These are phyloP conservation scores for Claviceps purpurea DNA, from an alignment of 2,329 filamentous ascomycete genomes.

Conservation along the genomic window DNA sequence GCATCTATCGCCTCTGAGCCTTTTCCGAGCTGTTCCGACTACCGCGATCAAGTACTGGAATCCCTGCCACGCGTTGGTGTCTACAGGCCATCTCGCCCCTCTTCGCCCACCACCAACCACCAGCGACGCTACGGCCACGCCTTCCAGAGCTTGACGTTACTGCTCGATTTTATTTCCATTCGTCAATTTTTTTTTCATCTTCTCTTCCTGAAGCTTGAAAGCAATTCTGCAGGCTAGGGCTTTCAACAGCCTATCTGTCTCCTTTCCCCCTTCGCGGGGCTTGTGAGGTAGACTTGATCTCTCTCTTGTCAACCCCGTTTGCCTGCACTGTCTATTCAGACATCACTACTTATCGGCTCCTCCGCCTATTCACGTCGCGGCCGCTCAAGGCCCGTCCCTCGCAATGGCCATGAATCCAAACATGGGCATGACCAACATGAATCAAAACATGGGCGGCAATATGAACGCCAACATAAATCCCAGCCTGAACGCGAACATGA, in stretches of 20 bases:
- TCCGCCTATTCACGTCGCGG: conserved; percentile 6
- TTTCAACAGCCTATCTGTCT: conserved; percentile 14
- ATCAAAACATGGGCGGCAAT: too few species aligned
- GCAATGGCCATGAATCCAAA: conserved; percentile 43
- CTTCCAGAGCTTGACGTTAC: conserved; percentile 18
- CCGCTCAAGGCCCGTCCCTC: conserved; percentile 5
- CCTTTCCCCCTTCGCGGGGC: not conserved
- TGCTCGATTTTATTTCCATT: not conserved
- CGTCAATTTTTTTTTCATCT: not conserved
- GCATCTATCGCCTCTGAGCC: conserved; percentile 3
- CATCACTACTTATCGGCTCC: conserved; percentile 5
- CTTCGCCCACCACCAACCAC: conserved; percentile 9
- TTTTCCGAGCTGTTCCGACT: conserved; percentile 5
- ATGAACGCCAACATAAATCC: too few species aligned
- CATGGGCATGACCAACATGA: conserved; percentile 51
- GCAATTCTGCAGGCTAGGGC: conserved; percentile 9
- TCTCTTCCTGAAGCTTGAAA: conserved; percentile 1
- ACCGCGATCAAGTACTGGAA: conserved; percentile 5
- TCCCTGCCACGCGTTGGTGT: conserved; percentile 7
- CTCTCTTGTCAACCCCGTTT: conserved; percentile 9
- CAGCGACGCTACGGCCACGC: conserved; percentile 15
- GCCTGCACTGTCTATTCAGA: conserved; percentile 2
- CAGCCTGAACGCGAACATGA: conserved; percentile 28
- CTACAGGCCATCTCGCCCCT: conserved; percentile 8
- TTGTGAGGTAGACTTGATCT: conserved; percentile 5